Conservation (phyloP, 2,329 filamentous ascomycete species). For the Hortaea sp. region DNA sequence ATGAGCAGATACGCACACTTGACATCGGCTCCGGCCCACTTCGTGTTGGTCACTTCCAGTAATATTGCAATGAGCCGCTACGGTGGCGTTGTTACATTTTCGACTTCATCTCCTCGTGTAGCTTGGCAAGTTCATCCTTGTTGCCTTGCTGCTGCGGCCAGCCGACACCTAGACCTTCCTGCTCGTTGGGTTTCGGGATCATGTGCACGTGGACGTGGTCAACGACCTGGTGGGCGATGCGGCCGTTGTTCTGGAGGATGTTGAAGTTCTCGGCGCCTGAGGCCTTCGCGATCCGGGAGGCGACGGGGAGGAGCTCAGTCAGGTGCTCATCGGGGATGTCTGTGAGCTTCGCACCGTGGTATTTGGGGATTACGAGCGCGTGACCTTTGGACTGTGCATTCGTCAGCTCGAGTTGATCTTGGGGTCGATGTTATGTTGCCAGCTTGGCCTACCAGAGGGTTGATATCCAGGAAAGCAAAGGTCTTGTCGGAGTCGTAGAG, state of each 20-base stretch:
- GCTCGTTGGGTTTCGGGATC: slow-evolving; percentile 86
- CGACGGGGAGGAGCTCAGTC: slow-evolving; percentile 70
- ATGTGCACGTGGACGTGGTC: slow-evolving; percentile 88
- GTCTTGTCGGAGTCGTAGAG: slow-evolving; percentile 91
- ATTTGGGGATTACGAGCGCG: slow-evolving; percentile 90
- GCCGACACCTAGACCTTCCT: slow-evolving; percentile 65
- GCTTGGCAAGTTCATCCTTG: slow-evolving; percentile 71
- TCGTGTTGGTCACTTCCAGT: too few relatives aligned
- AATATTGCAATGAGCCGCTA: too few relatives aligned
- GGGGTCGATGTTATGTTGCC: too few relatives aligned
- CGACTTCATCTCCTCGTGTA: slow-evolving; percentile 74
- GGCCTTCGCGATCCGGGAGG: slow-evolving; percentile 76
- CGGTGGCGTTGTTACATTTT: slow-evolving; percentile 55
- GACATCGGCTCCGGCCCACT: too few relatives aligned
- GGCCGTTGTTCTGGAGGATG: slow-evolving; percentile 90
- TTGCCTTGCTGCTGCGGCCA: slow-evolving; percentile 72
- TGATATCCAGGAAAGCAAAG: slow-evolving; percentile 92
- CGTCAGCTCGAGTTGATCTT: background rate
- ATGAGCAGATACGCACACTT: too few relatives aligned
- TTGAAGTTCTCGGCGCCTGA: slow-evolving; percentile 77
- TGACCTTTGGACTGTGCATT: slow-evolving; percentile 59
- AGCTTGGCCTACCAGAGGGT: slow-evolving; percentile 47
- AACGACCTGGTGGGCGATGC: slow-evolving; percentile 82
- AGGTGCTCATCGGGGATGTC: slow-evolving; percentile 90
- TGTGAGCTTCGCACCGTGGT: slow-evolving; percentile 80